Percentiles rank a stretch among this genome's conserved stretches.
These are phyloP conservation scores for Paspalum notatum DNA, from an alignment of 176 grass and related monocot species.

Conservation along the genomic window DNA sequence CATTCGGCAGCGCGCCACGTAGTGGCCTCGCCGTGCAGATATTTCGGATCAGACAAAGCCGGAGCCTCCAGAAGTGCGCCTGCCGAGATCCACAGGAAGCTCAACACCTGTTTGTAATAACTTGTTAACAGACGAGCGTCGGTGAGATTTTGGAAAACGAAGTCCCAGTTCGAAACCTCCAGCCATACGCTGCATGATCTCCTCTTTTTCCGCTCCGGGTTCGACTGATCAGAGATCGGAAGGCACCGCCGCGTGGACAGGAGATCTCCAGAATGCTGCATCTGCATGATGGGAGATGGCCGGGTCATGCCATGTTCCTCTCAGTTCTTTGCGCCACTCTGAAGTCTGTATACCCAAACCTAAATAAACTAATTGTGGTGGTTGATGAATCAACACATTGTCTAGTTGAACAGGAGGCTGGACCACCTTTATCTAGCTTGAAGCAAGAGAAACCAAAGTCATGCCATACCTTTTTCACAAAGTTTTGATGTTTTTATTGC, in stretches of 20 bases:
- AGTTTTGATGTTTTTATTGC: background rate
- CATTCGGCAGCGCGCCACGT: slow-evolving; percentile 18
- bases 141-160: background rate
- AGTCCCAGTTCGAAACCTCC: background rate
- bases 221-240: background rate
- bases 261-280: background rate
- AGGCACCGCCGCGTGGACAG: background rate
- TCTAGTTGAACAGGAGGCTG: background rate
- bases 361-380: background rate
- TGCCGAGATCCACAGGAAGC: background rate
- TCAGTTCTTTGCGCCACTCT: background rate
- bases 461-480: slow-evolving; percentile 4
- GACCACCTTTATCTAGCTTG: slow-evolving; percentile 19
- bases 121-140: slow-evolving; percentile 3
- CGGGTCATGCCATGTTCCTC: background rate
- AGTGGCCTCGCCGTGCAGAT: slow-evolving; percentile 22
- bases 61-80: slow-evolving; percentile 20
- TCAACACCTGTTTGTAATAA: slow-evolving; percentile 26
- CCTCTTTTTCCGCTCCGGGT: background rate
- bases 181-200: slow-evolving; percentile 2
- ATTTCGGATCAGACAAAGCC: slow-evolving; percentile 13
- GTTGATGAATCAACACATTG: background rate
- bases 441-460: slow-evolving; percentile 5
- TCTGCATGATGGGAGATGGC: background rate
- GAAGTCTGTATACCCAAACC: background rate